phyloP scores from a whole-genome alignment of 2,329 filamentous ascomycete genomes.

The Aspergillus flavus region DNA sequence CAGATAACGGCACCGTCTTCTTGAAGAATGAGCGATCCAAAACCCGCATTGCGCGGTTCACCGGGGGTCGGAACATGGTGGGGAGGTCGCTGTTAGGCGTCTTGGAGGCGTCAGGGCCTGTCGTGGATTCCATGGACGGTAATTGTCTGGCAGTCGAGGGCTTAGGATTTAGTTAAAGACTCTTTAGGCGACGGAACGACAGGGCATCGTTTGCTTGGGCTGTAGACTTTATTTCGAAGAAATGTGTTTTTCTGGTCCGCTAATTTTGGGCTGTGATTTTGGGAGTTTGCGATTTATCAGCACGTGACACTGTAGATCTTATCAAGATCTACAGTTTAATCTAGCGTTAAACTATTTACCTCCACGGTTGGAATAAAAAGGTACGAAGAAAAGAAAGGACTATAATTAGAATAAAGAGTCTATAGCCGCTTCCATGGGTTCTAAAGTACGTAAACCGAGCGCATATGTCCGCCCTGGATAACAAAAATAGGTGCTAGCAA shows the following conservation, averaged over 20 bases:
- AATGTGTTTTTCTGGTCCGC: conserved; percentile 3
- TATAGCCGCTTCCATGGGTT: background rate
- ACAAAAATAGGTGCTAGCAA: background rate
- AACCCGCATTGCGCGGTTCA: conserved; percentile 75
- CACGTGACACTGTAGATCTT: conserved; percentile 10
- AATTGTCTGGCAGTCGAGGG: background rate
- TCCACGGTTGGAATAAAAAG: too few species aligned
- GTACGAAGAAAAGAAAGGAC: background rate
- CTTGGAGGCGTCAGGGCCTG: conserved; percentile 16
- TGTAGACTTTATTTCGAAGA: background rate
- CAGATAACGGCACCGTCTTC: conserved; percentile 73
- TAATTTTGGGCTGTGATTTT: background rate
- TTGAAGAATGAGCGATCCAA: conserved; percentile 84
- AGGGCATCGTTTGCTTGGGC: background rate
- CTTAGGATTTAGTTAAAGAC: background rate
- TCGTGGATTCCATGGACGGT: conserved; percentile 19
- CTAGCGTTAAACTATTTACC: background rate
- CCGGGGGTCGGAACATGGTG: conserved; percentile 73
- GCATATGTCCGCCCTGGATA: background rate
- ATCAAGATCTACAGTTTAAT: conserved; percentile 11
- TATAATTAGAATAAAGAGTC: background rate
- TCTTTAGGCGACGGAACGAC: background rate
- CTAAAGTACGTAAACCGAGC: background rate
- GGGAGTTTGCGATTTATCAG: conserved; percentile 10
- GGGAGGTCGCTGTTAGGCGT: conserved; percentile 31